A percentile compares a stretch with the other conserved stretches of the same genome.
Evolutionary conservation across 345 rosid species (phyloP).

Genomic region (Conringia planisiliqua): DNA sequence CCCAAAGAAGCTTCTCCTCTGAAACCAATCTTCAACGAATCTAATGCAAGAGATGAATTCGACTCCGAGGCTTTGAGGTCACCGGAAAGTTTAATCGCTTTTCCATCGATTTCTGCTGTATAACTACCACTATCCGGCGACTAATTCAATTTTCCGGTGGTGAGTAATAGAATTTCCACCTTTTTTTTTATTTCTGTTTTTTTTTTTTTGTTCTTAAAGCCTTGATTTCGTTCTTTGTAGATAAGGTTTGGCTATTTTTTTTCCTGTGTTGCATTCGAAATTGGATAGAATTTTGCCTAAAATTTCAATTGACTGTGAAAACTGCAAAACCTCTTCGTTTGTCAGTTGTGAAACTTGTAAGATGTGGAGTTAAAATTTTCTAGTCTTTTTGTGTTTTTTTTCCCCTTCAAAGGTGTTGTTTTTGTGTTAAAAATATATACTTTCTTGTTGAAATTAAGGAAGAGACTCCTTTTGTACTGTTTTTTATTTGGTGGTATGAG

Average conservation of each 20-base stretch:
- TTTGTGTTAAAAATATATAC: not conserved
- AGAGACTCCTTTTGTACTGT: not conserved
- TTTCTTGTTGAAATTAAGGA: not conserved
- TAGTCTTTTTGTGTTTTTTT: not conserved
- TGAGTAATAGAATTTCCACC: not conserved
- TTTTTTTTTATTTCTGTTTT: too few relatives aligned
- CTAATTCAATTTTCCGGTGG: conserved; percentile 8
- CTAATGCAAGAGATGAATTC: not conserved
- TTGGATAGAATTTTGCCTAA: not conserved
- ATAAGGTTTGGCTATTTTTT: not conserved
- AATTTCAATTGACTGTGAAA: not conserved
- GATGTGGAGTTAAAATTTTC: too few relatives aligned
- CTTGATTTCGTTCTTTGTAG: not conserved
- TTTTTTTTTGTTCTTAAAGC: not conserved
- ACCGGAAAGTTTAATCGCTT: not conserved
- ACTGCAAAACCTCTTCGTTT: not conserved
- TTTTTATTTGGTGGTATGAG: not conserved
- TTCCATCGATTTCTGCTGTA: not conserved
- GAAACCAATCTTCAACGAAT: not conserved
- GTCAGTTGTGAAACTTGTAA: not conserved
- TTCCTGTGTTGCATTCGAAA: not conserved
- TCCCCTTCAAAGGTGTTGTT: not conserved
- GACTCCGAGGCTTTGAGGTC: not conserved
- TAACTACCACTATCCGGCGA: conserved; percentile 10
- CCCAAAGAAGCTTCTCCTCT: conserved; percentile 4